Evolutionary conservation across 2,329 filamentous ascomycete species (phyloP).

Genomic region (Periconia macrospinosa): DNA sequence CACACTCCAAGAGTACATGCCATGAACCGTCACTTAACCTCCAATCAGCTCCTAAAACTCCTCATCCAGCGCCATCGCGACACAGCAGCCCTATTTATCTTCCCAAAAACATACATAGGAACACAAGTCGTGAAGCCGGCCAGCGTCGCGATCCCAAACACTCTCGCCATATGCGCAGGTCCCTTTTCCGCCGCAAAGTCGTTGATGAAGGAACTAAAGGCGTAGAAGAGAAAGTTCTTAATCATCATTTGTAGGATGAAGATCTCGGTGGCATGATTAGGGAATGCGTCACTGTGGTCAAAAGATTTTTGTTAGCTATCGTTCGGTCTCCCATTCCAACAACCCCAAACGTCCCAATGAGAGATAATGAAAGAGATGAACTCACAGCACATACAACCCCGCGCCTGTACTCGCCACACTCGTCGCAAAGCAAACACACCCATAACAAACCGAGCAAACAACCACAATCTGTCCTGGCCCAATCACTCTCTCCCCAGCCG

Average conservation of each 20-base stretch:
- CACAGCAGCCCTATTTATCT: background rate
- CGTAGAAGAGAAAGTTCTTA: constrained; percentile 40
- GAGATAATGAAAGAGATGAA: constrained; percentile 1
- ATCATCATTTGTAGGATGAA: constrained; percentile 43
- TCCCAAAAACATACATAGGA: constrained; percentile 32
- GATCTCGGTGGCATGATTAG: constrained; percentile 29
- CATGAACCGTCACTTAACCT: too few relatives aligned
- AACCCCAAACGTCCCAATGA: too few relatives aligned
- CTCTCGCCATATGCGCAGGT: constrained; percentile 26
- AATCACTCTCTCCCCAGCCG: background rate
- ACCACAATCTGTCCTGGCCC: constrained; percentile 5
- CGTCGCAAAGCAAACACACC: constrained; percentile 20
- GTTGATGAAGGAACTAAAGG: constrained; percentile 38
- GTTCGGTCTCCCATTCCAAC: too few relatives aligned
- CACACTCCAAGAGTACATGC: too few relatives aligned
- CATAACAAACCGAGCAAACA: constrained; percentile 24
- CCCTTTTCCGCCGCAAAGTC: constrained; percentile 28
- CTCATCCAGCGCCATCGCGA: too few relatives aligned
- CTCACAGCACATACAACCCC: constrained; percentile 39
- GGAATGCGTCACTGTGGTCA: constrained; percentile 39
- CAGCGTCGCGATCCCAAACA: constrained; percentile 33
- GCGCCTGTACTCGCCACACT: constrained; percentile 23
- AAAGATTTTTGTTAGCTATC: too few relatives aligned
- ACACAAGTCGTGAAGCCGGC: constrained; percentile 34
- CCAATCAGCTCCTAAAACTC: too few relatives aligned